Evolutionary conservation across 2,329 filamentous ascomycete genomes (phyloP).

Genomic region (Erysiphe pulchra): DNA sequence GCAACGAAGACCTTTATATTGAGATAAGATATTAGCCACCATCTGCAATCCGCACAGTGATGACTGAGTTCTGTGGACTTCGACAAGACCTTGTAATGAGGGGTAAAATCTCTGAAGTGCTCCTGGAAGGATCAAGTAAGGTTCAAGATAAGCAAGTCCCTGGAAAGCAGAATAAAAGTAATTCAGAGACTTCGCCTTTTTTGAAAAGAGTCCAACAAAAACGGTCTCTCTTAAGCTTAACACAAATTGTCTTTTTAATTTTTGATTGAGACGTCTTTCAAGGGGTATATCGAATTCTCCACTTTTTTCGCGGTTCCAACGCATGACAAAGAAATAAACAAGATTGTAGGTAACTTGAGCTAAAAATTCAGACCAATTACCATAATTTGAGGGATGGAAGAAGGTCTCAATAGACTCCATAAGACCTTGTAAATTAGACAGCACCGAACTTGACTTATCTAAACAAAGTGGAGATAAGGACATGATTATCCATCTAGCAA

Average conservation of each 20-base stretch:
- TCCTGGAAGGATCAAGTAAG: slow-evolving; percentile 72
- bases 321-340: slow-evolving; percentile 85
- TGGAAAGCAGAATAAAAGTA: slow-evolving; percentile 82
- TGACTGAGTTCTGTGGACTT: slow-evolving; percentile 88
- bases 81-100: slow-evolving; percentile 83
- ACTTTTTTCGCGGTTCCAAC: slow-evolving; percentile 87
- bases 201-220: slow-evolving; percentile 96
- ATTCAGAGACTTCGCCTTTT: slow-evolving; percentile 74
- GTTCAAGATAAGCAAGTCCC: slow-evolving; percentile 71
- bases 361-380: slow-evolving; percentile 69
- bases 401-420: slow-evolving; percentile 94
- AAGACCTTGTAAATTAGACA: slow-evolving; percentile 68
- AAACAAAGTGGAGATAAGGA: slow-evolving; percentile 70
- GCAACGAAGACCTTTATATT: slow-evolving; percentile 86
- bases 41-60: slow-evolving; percentile 81
- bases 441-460: slow-evolving; percentile 49
- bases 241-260: slow-evolving; percentile 75
- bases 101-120: slow-evolving; percentile 91
- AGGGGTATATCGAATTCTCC: slow-evolving; percentile 71
- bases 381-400: slow-evolving; percentile 93
- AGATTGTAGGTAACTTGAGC: slow-evolving; percentile 81
- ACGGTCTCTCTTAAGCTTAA: slow-evolving; percentile 71
- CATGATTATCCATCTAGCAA: slow-evolving; percentile 80
- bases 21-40: slow-evolving; percentile 72
- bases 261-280: slow-evolving; percentile 52